Evolutionary conservation across 2,329 filamentous ascomycete species (phyloP).

Genomic region (Lasiodiplodia hormozganensis): DNA sequence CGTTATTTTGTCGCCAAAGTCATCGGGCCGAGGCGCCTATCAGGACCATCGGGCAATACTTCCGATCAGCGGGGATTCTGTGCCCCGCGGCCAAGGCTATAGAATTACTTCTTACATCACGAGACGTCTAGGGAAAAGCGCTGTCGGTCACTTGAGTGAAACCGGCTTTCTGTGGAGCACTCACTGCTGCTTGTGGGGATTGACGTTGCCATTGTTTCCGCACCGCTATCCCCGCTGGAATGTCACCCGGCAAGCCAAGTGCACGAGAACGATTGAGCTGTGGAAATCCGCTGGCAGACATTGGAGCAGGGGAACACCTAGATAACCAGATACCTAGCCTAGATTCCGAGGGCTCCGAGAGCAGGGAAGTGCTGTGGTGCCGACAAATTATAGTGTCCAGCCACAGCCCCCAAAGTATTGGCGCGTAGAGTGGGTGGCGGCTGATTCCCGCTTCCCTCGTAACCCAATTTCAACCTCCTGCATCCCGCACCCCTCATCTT

Average conservation of each 20-base stretch:
- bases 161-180: background rate
- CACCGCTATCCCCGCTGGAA: background rate
- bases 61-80: background rate
- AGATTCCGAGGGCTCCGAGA: background rate
- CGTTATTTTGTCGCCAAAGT: too few relatives aligned
- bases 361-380: background rate
- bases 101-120: background rate
- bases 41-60: background rate
- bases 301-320: background rate
- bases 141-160: background rate
- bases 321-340: background rate
- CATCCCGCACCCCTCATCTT: background rate
- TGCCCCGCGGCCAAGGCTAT: background rate
- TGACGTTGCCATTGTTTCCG: slow-evolving; percentile 6
- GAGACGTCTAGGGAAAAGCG: background rate
- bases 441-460: background rate
- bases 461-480: slow-evolving; percentile 5
- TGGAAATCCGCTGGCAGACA: background rate
- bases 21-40: too few relatives aligned
- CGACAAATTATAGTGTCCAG: background rate
- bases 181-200: background rate
- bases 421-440: slow-evolving; percentile 1
- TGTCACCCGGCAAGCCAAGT: background rate
- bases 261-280: too few relatives aligned
- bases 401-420: background rate